phyloP scores from a whole-genome alignment of 129 eudicot species.

The Oenanthe sinensis region DNA sequence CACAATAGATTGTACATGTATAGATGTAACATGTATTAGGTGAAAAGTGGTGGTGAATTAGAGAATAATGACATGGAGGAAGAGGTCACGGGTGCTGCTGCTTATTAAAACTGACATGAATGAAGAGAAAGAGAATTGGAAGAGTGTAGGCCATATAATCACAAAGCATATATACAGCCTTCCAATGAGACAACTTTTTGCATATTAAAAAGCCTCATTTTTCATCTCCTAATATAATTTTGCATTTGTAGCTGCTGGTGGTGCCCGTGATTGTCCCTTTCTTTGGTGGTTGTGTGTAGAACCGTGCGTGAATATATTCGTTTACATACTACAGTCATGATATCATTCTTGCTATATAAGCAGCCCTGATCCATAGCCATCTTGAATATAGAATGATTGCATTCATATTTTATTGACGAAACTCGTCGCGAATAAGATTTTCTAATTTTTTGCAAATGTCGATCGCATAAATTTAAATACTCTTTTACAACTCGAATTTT shows the following conservation, averaged over 20 bases:
- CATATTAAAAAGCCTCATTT: not conserved
- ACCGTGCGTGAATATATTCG: not conserved
- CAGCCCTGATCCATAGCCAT: not conserved
- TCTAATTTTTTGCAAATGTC: too few species aligned
- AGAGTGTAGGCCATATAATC: not conserved
- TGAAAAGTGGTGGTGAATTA: conserved; percentile 10
- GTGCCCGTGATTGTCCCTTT: conserved; percentile 9
- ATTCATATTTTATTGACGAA: not conserved
- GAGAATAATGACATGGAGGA: conserved; percentile 27
- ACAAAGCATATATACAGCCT: not conserved
- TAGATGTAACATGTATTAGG: not conserved
- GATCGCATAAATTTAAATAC: too few species aligned
- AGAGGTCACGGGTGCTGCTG: conserved; percentile 55
- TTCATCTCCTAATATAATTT: not conserved
- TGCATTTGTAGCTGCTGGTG: conserved; percentile 8
- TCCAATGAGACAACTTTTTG: not conserved
- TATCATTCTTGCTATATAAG: not conserved
- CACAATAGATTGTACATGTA: too few species aligned
- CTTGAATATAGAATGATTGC: too few species aligned
- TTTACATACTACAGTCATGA: not conserved
- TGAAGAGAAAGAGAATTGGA: not conserved
- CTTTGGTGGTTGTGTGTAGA: not conserved
- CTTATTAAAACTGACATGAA: conserved; percentile 25
- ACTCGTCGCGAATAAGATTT: not conserved
- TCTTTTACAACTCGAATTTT: too few species aligned